Conservation (phyloP, 805 yeast species). For the Schizosaccharomyces octosporus region DNA sequence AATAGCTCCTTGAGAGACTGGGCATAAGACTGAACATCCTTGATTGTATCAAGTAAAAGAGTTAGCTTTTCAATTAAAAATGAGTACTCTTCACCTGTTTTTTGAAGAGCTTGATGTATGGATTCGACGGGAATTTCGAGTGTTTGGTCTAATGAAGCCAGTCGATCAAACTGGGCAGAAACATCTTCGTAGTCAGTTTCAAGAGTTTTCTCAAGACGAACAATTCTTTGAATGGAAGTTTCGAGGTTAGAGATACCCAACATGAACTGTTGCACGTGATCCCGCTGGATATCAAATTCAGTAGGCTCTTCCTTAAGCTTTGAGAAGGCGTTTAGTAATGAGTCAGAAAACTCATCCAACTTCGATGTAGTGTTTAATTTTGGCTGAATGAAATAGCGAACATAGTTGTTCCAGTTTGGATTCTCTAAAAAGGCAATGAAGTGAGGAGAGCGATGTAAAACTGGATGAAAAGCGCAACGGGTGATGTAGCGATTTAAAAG, state of each 20-base stretch:
- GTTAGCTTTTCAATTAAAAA: neutral
- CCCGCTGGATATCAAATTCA: constrained; percentile 63
- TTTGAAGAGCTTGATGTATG: neutral
- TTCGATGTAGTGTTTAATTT: constrained; percentile 5
- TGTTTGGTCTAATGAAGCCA: constrained; percentile 32
- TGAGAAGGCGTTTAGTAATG: constrained; percentile 80
- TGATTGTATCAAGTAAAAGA: constrained; percentile 20
- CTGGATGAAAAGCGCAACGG: constrained; percentile 52
- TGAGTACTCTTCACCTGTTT: constrained; percentile 30
- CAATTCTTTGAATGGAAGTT: constrained; percentile 45
- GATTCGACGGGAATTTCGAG: neutral
- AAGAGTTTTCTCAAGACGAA: constrained; percentile 48
- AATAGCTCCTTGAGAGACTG: constrained; percentile 39
- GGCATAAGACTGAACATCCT: constrained; percentile 68
- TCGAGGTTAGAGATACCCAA: constrained; percentile 64
- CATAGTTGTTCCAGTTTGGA: constrained; percentile 45
- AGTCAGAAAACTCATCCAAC: constrained; percentile 68
- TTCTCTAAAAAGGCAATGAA: constrained; percentile 50
- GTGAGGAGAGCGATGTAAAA: constrained; percentile 40
- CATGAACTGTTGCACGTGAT: constrained; percentile 58
- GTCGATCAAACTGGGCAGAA: constrained; percentile 39
- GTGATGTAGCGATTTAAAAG: constrained; percentile 55
- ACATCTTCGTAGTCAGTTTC: constrained; percentile 50
- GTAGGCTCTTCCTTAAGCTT: constrained; percentile 37
- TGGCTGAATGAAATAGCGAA: neutral